phyloP scores from a whole-genome alignment of 495 filamentous ascomycete species.

The Geopyxis carbonaria region DNA sequence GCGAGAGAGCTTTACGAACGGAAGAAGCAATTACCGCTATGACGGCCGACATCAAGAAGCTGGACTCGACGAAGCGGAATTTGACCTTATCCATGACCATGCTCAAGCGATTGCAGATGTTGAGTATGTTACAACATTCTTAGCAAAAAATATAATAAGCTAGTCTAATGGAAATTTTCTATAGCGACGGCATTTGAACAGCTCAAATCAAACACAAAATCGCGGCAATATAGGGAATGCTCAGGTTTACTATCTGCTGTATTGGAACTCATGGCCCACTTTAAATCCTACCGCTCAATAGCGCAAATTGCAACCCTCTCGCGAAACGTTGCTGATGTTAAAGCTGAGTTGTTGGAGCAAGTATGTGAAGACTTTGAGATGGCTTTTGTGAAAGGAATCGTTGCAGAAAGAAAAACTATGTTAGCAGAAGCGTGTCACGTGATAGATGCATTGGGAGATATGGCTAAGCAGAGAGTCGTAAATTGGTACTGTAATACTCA shows the following conservation, averaged over 20 bases:
- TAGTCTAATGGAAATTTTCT: neutral
- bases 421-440: constrained; percentile 78
- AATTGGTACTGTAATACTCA: constrained; percentile 98
- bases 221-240: constrained; percentile 89
- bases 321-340: constrained; percentile 83
- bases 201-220: constrained; percentile 63
- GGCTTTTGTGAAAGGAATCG: constrained; percentile 78
- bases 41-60: constrained; percentile 96
- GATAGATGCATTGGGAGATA: constrained; percentile 88
- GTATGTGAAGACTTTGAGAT: constrained; percentile 97
- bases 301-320: constrained; percentile 93
- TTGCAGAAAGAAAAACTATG: constrained; percentile 47
- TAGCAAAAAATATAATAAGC: neutral
- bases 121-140: constrained; percentile 34
- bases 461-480: constrained; percentile 62
- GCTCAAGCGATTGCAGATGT: constrained; percentile 91
- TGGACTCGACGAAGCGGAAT: constrained; percentile 93
- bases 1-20: constrained; percentile 73
- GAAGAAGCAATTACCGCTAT: constrained; percentile 95
- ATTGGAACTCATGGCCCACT: constrained; percentile 94
- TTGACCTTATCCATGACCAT: constrained; percentile 96
- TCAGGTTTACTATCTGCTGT: constrained; percentile 89
- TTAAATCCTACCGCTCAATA: constrained; percentile 93
- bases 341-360: constrained; percentile 86
- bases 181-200: constrained; percentile 84